These are phyloP conservation scores for Blastosporella zonata DNA, from an alignment of 1,284 basidiomycete species.

Conservation along the genomic window DNA sequence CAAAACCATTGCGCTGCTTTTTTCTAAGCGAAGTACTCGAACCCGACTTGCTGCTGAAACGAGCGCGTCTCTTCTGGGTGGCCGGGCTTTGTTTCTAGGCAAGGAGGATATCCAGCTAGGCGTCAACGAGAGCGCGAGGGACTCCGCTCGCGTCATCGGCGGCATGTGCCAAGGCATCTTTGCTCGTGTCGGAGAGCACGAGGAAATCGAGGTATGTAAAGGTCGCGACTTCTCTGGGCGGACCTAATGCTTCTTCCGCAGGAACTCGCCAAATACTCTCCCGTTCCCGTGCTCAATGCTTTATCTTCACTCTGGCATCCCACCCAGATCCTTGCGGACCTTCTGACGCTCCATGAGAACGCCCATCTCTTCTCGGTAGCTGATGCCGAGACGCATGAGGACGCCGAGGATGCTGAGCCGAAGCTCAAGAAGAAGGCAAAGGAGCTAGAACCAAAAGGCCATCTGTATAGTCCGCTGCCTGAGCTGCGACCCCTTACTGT, in stretches of 20 bases:
- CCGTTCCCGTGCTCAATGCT: slow-evolving; percentile 94
- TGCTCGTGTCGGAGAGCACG: slow-evolving; percentile 90
- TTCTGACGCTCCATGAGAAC: slow-evolving; percentile 87
- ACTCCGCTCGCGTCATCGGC: slow-evolving; percentile 85
- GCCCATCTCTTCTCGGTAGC: slow-evolving; percentile 45
- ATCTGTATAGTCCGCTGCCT: slow-evolving; percentile 26
- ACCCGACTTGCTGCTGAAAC: slow-evolving; percentile 92
- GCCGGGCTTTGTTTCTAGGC: slow-evolving; percentile 92
- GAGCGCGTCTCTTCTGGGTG: slow-evolving; percentile 72
- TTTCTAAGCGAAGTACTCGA: slow-evolving; percentile 91
- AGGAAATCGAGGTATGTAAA: slow-evolving; percentile 81
- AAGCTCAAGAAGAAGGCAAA: background rate
- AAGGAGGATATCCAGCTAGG: slow-evolving; percentile 92
- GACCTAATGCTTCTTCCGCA: slow-evolving; percentile 30
- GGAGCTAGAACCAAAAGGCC: slow-evolving; percentile 11
- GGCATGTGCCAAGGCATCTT: slow-evolving; percentile 98
- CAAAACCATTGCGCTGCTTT: slow-evolving; percentile 87
- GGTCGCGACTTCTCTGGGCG: slow-evolving; percentile 22
- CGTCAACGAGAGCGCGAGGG: slow-evolving; percentile 88
- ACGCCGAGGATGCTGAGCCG: background rate
- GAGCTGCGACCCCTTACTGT: slow-evolving; percentile 71
- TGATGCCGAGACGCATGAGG: background rate
- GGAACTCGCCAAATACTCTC: slow-evolving; percentile 87
- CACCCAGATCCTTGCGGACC: slow-evolving; percentile 92
- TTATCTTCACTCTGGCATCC: slow-evolving; percentile 96